A percentile compares a stretch with the other conserved stretches of the same genome.
Conservation (phyloP, 2,329 filamentous ascomycete genomes). For the Aspergillus puulaauensis region DNA sequence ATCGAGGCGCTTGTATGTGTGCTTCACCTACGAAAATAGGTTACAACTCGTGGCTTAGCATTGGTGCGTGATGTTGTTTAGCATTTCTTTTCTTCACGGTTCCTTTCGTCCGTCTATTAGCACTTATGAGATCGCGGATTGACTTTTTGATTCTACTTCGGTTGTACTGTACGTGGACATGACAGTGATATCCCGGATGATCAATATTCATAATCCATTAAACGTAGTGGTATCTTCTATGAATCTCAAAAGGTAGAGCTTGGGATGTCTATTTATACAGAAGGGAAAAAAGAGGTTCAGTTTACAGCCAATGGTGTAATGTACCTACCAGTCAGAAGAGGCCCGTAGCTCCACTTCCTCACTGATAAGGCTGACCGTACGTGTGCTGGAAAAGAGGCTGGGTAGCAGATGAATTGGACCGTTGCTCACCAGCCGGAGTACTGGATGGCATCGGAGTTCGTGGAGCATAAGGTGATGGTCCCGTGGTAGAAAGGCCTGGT, state of each 20-base stretch:
- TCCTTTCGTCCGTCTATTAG: neutral
- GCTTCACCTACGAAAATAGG: neutral
- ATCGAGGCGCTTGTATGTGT: neutral
- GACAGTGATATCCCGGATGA: conserved; percentile 1
- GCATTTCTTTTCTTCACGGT: neutral
- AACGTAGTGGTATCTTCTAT: neutral
- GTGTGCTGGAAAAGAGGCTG: neutral
- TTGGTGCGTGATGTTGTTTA: neutral
- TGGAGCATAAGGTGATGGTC: conserved; percentile 11
- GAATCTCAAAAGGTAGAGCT: neutral
- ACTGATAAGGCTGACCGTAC: conserved; percentile 20
- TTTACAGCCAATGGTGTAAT: neutral
- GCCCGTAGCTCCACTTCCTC: neutral
- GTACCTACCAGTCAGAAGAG: neutral
- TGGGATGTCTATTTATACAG: neutral
- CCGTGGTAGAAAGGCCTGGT: neutral
- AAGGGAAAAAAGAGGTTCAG: neutral
- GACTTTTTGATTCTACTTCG: neutral
- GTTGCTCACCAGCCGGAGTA: neutral
- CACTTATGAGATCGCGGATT: neutral
- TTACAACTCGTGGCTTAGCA: neutral
- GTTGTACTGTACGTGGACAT: neutral
- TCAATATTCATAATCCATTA: neutral
- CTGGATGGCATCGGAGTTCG: conserved; percentile 11
- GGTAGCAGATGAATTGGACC: neutral